phyloP scores from a whole-genome alignment of 305 asterid species.

The Fraxinus xanthoxyloides region DNA sequence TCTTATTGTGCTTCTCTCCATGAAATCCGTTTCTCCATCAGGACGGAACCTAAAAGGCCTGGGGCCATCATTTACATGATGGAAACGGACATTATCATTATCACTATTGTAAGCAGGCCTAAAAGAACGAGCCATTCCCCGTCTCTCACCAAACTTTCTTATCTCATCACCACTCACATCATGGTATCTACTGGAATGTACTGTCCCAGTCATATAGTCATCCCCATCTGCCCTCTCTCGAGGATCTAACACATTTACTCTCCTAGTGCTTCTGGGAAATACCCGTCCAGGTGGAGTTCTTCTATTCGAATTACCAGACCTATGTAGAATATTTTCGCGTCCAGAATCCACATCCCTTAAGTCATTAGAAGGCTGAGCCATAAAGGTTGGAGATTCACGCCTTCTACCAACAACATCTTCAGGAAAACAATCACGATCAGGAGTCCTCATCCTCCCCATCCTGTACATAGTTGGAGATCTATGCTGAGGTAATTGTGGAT shows the following conservation, averaged over 20 bases:
- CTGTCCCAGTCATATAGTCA: constrained; percentile 51
- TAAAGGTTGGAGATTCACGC: constrained; percentile 66
- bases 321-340: constrained; percentile 50
- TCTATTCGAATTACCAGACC: constrained; percentile 50
- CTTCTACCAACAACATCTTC: constrained; percentile 67
- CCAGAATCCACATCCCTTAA: constrained; percentile 54
- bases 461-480: constrained; percentile 59
- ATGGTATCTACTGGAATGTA: constrained; percentile 40
- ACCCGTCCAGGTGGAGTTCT: constrained; percentile 50
- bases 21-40: constrained; percentile 53
- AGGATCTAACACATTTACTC: constrained; percentile 57
- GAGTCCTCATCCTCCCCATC: constrained; percentile 74
- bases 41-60: constrained; percentile 65
- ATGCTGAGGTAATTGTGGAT: constrained; percentile 46
- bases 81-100: constrained; percentile 45
- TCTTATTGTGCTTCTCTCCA: constrained; percentile 53
- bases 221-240: constrained; percentile 55
- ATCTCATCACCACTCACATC: constrained; percentile 60
- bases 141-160: constrained; percentile 64
- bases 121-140: constrained; percentile 48
- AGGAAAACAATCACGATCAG: constrained; percentile 64
- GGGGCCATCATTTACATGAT: constrained; percentile 50
- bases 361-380: constrained; percentile 45
- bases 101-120: constrained; percentile 51
- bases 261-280: constrained; percentile 46